Evolutionary conservation across 257 asterid species (phyloP).

Genomic region (Solanum verrucosum): DNA sequence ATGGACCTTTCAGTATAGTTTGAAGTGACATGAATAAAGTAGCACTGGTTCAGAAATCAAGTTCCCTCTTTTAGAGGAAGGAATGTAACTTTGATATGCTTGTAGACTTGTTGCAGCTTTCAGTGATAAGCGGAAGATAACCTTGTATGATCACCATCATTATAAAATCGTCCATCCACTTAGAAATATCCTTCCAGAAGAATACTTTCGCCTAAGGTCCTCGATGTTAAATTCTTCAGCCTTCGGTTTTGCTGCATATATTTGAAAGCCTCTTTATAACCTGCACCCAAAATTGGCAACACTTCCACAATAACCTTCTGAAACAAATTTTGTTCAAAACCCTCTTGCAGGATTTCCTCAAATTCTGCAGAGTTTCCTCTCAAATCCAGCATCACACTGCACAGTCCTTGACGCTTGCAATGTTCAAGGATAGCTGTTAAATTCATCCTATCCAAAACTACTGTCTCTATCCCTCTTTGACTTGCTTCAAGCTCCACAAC

Average conservation of each 20-base stretch:
- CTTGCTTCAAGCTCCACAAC: constrained; percentile 12
- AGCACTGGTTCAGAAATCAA: background rate
- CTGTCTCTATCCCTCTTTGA: constrained; percentile 35
- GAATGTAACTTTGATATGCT: background rate
- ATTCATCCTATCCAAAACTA: constrained; percentile 26
- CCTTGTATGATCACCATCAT: background rate
- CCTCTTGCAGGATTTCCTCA: constrained; percentile 55
- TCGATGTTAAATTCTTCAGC: constrained; percentile 47
- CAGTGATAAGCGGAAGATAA: background rate
- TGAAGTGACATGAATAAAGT: background rate
- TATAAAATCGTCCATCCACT: background rate
- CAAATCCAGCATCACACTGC: constrained; percentile 67
- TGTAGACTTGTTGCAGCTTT: background rate
- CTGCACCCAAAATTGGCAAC: constrained; percentile 47
- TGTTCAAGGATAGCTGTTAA: constrained; percentile 55
- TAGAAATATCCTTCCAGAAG: constrained; percentile 71
- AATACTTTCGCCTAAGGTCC: constrained; percentile 37
- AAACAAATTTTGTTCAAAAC: constrained; percentile 43
- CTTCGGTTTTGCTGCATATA: constrained; percentile 12
- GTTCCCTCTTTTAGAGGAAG: background rate
- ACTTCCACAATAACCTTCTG: constrained; percentile 79
- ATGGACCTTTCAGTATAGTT: background rate
- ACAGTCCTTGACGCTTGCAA: constrained; percentile 59
- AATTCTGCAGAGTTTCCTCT: constrained; percentile 31
- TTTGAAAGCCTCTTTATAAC: constrained; percentile 5